Conservation (phyloP, 192 early-diverging fungal species). For the Umbelopsis vinacea region DNA sequence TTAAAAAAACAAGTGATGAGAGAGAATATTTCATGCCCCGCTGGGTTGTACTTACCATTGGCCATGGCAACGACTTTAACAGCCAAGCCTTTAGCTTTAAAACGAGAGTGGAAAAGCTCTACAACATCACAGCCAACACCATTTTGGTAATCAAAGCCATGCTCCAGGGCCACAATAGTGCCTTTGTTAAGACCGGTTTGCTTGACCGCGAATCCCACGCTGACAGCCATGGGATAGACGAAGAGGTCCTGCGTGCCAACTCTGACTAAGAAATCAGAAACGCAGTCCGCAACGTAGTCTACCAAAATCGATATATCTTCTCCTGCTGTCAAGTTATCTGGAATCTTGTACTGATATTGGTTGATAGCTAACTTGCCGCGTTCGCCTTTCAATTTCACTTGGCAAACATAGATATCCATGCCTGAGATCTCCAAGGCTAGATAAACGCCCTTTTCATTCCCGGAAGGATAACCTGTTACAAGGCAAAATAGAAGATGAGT, state of each 20-base stretch:
- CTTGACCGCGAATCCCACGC: slow-evolving; percentile 84
- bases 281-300: slow-evolving; percentile 80
- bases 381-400: slow-evolving; percentile 79
- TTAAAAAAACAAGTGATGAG: too few species aligned
- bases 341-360: slow-evolving; percentile 80
- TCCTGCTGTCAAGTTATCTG: slow-evolving; percentile 62
- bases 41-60: slow-evolving; percentile 76
- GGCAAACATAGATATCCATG: slow-evolving; percentile 89
- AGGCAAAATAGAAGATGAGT: slow-evolving; percentile 49
- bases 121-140: slow-evolving; percentile 84
- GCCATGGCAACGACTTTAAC: slow-evolving; percentile 80
- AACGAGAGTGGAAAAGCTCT: slow-evolving; percentile 72
- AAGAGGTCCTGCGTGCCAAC: slow-evolving; percentile 60
- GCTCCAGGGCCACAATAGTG: slow-evolving; percentile 70
- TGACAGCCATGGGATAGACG: slow-evolving; percentile 78
- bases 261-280: slow-evolving; percentile 44
- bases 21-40: slow-evolving; percentile 46
- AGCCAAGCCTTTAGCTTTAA: slow-evolving; percentile 68
- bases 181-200: slow-evolving; percentile 72
- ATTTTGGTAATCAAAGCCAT: slow-evolving; percentile 81
- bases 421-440: slow-evolving; percentile 94
- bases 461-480: slow-evolving; percentile 69
- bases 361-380: slow-evolving; percentile 71
- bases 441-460: slow-evolving; percentile 83
- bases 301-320: slow-evolving; percentile 56